Evolutionary conservation across 1,139 yeast genomes (phyloP).

Genomic region (Nakaseomyces kungkrabaensis): DNA sequence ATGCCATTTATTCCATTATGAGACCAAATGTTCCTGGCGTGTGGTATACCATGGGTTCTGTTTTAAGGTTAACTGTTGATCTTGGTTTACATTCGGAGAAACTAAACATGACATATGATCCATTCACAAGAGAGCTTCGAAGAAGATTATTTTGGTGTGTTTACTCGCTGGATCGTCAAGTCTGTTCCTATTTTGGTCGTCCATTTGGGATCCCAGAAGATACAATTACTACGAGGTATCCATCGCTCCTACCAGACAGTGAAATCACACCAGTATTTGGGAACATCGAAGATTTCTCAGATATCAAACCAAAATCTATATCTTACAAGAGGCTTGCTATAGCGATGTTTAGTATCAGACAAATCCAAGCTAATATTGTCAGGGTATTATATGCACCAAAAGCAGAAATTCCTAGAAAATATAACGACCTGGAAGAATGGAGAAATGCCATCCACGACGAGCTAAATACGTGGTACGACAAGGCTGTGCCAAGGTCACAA

Average conservation of each 20-base stretch:
- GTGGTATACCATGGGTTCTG: slow-evolving; percentile 86
- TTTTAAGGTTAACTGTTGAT: slow-evolving; percentile 70
- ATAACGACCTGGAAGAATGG: slow-evolving; percentile 49
- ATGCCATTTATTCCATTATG: slow-evolving; percentile 64
- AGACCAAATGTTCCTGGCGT: slow-evolving; percentile 77
- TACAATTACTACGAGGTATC: slow-evolving; percentile 53
- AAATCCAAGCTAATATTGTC: slow-evolving; percentile 71
- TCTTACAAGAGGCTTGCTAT: slow-evolving; percentile 60
- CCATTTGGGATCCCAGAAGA: slow-evolving; percentile 74
- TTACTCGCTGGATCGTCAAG: slow-evolving; percentile 71
- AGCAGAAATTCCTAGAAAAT: slow-evolving; percentile 59
- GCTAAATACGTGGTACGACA: slow-evolving; percentile 52
- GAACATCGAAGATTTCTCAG: slow-evolving; percentile 27
- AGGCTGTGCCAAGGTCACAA: slow-evolving; percentile 45
- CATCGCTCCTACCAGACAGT: slow-evolving; percentile 67
- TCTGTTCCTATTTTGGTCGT: slow-evolving; percentile 60
- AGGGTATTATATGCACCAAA: slow-evolving; percentile 55
- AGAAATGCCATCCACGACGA: slow-evolving; percentile 40
- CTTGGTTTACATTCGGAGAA: slow-evolving; percentile 68
- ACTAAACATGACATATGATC: slow-evolving; percentile 36
- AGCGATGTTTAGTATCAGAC: slow-evolving; percentile 57
- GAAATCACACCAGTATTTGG: slow-evolving; percentile 34
- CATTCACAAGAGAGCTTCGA: slow-evolving; percentile 56
- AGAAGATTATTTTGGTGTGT: slow-evolving; percentile 86
- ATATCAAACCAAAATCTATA: slow-evolving; percentile 34